A percentile compares a stretch with the other conserved stretches of the same genome.
These are phyloP conservation scores for Infundibulicybe gibba DNA, from an alignment of 768 basidiomycete species.

Conservation along the genomic window DNA sequence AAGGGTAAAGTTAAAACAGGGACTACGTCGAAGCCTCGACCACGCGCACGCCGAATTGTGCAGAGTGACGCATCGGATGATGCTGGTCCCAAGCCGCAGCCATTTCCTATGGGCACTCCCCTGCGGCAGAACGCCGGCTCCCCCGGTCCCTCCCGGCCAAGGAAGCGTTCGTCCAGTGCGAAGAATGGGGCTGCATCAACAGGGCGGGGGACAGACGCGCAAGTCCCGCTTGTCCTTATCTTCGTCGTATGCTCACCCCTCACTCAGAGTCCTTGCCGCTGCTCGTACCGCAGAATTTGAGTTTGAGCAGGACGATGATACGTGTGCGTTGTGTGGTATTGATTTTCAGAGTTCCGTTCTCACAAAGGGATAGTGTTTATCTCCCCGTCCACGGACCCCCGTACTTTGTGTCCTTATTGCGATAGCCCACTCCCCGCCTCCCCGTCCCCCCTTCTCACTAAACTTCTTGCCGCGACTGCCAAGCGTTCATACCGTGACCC, in stretches of 20 bases:
- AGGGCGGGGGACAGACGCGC: slow-evolving; percentile 17
- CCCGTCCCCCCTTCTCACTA: slow-evolving; percentile 56
- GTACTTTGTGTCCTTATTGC: slow-evolving; percentile 76
- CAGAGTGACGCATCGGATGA: background rate
- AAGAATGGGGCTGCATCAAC: slow-evolving; percentile 25
- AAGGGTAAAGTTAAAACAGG: background rate
- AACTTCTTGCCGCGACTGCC: slow-evolving; percentile 47
- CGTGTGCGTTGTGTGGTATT: slow-evolving; percentile 25
- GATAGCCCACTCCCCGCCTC: slow-evolving; percentile 62
- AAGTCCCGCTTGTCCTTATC: slow-evolving; percentile 2
- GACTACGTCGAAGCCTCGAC: background rate
- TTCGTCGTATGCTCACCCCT: background rate
- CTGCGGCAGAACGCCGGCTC: slow-evolving; percentile 33
- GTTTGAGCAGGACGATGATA: slow-evolving; percentile 31
- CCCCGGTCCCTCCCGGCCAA: slow-evolving; percentile 12
- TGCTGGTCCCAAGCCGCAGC: slow-evolving; percentile 14
- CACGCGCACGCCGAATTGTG: slow-evolving; percentile 2
- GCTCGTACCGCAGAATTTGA: slow-evolving; percentile 2
- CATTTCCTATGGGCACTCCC: slow-evolving; percentile 50
- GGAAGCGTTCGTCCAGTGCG: slow-evolving; percentile 21
- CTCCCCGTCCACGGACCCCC: slow-evolving; percentile 53
- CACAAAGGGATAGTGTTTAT: slow-evolving; percentile 40
- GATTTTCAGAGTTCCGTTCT: background rate
- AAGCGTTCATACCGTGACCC: slow-evolving; percentile 57
- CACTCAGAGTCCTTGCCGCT: background rate